Base-by-base conservation (phyloP, 225 moss, liverwort and hornwort genomes). In the Antitrichia curtipendula region DNA sequence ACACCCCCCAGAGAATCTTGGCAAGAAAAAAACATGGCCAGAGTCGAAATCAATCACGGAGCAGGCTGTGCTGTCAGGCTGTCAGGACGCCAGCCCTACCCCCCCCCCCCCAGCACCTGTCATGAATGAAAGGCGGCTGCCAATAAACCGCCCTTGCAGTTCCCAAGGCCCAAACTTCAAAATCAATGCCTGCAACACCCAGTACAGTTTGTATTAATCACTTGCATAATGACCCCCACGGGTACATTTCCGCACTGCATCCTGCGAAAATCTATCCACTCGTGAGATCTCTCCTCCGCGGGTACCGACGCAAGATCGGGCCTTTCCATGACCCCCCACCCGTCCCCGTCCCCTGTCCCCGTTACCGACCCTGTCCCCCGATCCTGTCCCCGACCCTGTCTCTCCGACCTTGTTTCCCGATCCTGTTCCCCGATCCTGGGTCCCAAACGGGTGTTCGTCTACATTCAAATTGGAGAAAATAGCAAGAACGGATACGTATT, bases 151-250 rank as follows among this genome's bases (percentile, higher is more conserved):
- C 66, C 32, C 38, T 50, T 74, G 0, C 77, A 22, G 20, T 61
- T 78, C 78, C 86, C 64, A 65, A 86, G 78, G 65, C 85, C 20
- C 63, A 16, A 70, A 70, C 83, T 83, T 66, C 83, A 56, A 83
- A 83, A 83, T 84, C 83, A 84, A 84, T 56, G 71, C 83, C 15
- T 43, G 34, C 38, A 5, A 24, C 8, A 7, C 16, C 13, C 24
- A 3, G 84, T 45, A 60, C 84, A 13, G 6, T 13, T 5, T 0
- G 43, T 34, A 10, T 43, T 71, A 84, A 84, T 71, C 71, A 34
- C 45, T 1, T 1, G 9, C 14, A 1, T 1, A 60, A 47, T 84
- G 11, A 41, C 0, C 0, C 6, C 1, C 1, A 1, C 0, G 13
- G 34, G 45, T 86, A 86, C 86, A 86, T 86, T 41, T 32, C 40